Conservation (phyloP, 768 basidiomycete species). For the Galerina sulciceps region DNA sequence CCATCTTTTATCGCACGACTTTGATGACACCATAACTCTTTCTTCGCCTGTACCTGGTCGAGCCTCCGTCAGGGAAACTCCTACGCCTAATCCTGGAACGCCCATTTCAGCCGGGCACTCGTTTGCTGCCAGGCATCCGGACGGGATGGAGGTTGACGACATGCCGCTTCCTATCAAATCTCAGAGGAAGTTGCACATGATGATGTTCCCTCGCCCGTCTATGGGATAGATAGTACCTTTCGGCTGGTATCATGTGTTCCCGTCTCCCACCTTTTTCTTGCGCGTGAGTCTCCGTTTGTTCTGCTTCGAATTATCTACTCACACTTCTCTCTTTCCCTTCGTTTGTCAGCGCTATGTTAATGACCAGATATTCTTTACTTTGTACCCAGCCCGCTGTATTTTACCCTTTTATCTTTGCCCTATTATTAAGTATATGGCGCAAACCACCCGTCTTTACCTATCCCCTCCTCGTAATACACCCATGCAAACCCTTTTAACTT, state of each 20-base stretch:
- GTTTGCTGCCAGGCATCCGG: constrained; percentile 3
- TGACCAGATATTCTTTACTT: neutral
- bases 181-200: constrained; percentile 21
- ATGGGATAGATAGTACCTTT: constrained; percentile 3
- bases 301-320: neutral
- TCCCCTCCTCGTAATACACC: no score
- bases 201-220: constrained; percentile 14
- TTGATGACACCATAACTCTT: constrained; percentile 2
- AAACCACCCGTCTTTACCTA: no score
- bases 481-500: no score
- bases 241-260: no score
- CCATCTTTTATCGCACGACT: constrained; percentile 14
- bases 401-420: neutral
- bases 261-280: neutral
- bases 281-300: neutral
- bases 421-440: neutral
- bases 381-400: neutral
- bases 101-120: constrained; percentile 10
- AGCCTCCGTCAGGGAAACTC: constrained; percentile 9
- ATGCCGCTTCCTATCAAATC: constrained; percentile 24
- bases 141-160: constrained; percentile 18
- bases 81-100: constrained; percentile 16
- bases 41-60: constrained; percentile 1
- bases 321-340: neutral
- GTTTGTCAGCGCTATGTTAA: neutral